A percentile compares a stretch with the other conserved stretches of the same genome.
Evolutionary conservation across 352 stramenopile species (phyloP).

Genomic region (Phytopythium oedochilum): DNA sequence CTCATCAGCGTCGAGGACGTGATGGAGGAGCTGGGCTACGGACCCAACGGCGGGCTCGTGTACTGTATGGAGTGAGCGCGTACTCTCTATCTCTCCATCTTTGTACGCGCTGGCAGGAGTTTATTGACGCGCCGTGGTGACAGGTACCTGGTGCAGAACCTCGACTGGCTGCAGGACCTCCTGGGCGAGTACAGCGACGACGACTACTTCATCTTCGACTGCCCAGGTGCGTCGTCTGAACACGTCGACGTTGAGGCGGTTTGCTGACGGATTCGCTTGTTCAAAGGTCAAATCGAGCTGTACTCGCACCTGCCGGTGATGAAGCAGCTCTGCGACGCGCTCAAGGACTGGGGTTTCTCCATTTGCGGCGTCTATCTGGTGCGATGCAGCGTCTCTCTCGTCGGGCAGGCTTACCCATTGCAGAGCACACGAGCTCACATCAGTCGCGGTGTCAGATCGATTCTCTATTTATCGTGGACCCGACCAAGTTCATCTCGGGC

Average conservation of each 20-base stretch:
- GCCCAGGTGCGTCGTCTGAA: constrained; percentile 90
- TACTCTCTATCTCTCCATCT: too few species aligned
- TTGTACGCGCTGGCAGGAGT: not conserved
- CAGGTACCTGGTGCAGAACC: constrained; percentile 90
- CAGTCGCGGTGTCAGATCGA: too few species aligned
- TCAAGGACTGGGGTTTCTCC: constrained; percentile 85
- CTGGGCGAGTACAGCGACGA: constrained; percentile 89
- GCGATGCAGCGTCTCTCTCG: not conserved
- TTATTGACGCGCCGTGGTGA: not conserved
- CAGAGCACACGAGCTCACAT: too few species aligned
- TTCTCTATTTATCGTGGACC: constrained; percentile 93
- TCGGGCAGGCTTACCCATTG: not conserved
- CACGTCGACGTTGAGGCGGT: not conserved
- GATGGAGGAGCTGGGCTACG: constrained; percentile 96
- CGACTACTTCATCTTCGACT: constrained; percentile 99
- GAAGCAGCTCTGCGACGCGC: constrained; percentile 80
- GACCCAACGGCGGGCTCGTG: constrained; percentile 97
- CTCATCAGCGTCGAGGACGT: constrained; percentile 96
- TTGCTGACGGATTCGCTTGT: not conserved
- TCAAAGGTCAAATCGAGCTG: constrained; percentile 86
- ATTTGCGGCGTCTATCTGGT: constrained; percentile 90
- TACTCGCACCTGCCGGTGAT: constrained; percentile 91
- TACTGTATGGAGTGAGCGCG: constrained; percentile 97
- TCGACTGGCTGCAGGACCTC: constrained; percentile 95
- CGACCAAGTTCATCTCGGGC: constrained; percentile 98